Percentiles rank a stretch among this genome's conserved stretches.
Evolutionary conservation across 1,284 basidiomycete genomes (phyloP).

Genomic region (Takashimella koratensis): DNA sequence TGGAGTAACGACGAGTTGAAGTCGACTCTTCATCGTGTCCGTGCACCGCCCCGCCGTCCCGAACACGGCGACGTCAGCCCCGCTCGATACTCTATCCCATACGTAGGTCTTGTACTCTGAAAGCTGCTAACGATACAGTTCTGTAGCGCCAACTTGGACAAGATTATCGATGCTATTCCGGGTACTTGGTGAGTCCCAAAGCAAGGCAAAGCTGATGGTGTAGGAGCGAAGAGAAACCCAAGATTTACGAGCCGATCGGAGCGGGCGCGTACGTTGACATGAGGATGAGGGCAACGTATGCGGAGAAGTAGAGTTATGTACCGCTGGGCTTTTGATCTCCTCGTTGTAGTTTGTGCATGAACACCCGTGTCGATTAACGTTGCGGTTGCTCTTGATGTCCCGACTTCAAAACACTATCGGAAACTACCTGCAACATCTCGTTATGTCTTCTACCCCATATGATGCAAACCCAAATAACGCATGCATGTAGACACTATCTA

Average conservation of each 20-base stretch:
- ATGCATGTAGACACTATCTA: neutral
- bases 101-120: conserved; percentile 48
- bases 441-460: too few relatives aligned
- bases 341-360: too few relatives aligned
- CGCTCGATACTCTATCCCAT: conserved; percentile 59
- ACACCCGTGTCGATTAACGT: too few relatives aligned
- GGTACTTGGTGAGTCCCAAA: conserved; percentile 52
- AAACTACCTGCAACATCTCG: too few relatives aligned
- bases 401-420: too few relatives aligned
- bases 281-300: conserved; percentile 33
- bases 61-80: conserved; percentile 49
- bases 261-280: conserved; percentile 49
- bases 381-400: too few relatives aligned
- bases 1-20: conserved; percentile 62
- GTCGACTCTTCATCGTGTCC: conserved; percentile 61
- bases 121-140: conserved; percentile 42
- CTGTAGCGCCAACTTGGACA: conserved; percentile 50
- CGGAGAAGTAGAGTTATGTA: neutral
- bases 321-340: neutral
- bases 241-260: conserved; percentile 53
- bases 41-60: conserved; percentile 49
- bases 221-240: conserved; percentile 39
- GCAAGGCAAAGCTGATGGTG: neutral
- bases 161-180: conserved; percentile 55
- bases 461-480: too few relatives aligned